Evolutionary conservation across 306 rosid genomes (phyloP).

Genomic region (Lotus japonicus): DNA sequence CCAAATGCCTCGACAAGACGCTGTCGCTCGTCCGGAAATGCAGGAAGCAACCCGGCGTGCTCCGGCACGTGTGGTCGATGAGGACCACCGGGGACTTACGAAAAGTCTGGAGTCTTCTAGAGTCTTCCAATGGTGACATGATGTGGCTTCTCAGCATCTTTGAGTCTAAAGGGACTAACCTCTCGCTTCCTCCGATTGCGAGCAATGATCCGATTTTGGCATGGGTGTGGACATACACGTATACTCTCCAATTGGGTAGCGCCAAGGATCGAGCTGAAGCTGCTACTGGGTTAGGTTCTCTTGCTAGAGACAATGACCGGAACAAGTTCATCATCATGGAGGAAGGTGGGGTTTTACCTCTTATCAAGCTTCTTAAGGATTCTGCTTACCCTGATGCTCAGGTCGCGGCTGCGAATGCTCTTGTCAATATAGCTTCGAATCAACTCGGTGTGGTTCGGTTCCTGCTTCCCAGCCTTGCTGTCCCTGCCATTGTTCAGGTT

Average conservation of each 20-base stretch:
- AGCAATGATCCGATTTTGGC: constrained; percentile 76
- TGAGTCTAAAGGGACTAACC: constrained; percentile 47
- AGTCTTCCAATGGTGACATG: constrained; percentile 72
- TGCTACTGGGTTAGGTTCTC: constrained; percentile 41
- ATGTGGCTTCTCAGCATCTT: constrained; percentile 60
- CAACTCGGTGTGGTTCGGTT: constrained; percentile 36
- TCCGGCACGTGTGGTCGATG: constrained; percentile 68
- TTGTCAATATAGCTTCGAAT: constrained; percentile 41
- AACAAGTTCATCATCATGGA: constrained; percentile 70
- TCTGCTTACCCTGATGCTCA: constrained; percentile 54
- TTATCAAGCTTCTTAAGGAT: constrained; percentile 68
- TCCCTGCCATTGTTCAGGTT: constrained; percentile 58
- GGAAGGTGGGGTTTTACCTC: constrained; percentile 66
- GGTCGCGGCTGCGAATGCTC: constrained; percentile 64
- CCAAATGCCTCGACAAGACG: constrained; percentile 59
- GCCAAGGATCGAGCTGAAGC: constrained; percentile 62
- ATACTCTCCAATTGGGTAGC: constrained; percentile 71
- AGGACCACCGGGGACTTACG: constrained; percentile 58
- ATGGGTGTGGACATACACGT: constrained; percentile 70
- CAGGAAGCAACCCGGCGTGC: constrained; percentile 53
- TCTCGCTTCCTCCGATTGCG: constrained; percentile 71
- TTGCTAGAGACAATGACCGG: constrained; percentile 50
- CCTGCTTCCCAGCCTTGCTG: constrained; percentile 35
- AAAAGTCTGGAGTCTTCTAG: constrained; percentile 50
- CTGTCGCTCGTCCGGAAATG: constrained; percentile 50